Evolutionary conservation across 1,284 basidiomycete genomes (phyloP).

Genomic region (Boletus mariae): DNA sequence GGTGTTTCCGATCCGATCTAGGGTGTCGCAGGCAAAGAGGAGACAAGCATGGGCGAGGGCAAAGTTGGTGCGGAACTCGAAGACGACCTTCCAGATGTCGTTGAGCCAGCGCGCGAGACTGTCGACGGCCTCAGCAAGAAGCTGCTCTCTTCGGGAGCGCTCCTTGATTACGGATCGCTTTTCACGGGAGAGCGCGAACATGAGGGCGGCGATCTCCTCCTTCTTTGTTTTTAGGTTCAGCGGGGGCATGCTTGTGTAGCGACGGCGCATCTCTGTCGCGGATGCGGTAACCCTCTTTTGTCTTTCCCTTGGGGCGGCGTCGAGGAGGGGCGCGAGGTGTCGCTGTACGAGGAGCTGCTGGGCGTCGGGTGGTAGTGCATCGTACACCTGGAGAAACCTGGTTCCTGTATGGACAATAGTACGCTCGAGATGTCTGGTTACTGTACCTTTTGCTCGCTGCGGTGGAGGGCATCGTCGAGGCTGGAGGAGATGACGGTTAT

Average conservation of each 20-base stretch:
- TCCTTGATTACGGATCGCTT: constrained; percentile 52
- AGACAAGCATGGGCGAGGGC: constrained; percentile 52
- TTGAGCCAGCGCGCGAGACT: constrained; percentile 54
- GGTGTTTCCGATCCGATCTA: constrained; percentile 42
- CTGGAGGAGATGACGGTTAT: background rate
- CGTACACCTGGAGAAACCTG: constrained; percentile 42
- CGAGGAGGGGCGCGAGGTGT: constrained; percentile 42
- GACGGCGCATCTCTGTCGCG: constrained; percentile 35
- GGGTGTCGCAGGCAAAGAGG: constrained; percentile 44
- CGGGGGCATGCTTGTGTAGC: constrained; percentile 40
- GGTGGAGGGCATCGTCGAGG: constrained; percentile 12
- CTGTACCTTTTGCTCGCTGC: constrained; percentile 9
- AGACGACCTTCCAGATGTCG: constrained; percentile 57
- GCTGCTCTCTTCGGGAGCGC: constrained; percentile 47
- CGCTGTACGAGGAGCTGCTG: constrained; percentile 41
- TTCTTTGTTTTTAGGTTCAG: constrained; percentile 52
- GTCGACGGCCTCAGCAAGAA: constrained; percentile 51
- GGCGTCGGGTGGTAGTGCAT: constrained; percentile 42
- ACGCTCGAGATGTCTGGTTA: background rate
- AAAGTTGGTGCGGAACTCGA: constrained; percentile 53
- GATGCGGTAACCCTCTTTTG: constrained; percentile 34
- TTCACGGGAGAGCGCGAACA: constrained; percentile 51
- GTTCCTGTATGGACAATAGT: background rate
- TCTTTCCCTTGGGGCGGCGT: constrained; percentile 34
- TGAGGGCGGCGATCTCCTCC: constrained; percentile 46